Evolutionary conservation across 257 asterid genomes (phyloP), one percentile per base, ranked within the genome.

Genomic region (Solanum gracilifrons): DNA sequence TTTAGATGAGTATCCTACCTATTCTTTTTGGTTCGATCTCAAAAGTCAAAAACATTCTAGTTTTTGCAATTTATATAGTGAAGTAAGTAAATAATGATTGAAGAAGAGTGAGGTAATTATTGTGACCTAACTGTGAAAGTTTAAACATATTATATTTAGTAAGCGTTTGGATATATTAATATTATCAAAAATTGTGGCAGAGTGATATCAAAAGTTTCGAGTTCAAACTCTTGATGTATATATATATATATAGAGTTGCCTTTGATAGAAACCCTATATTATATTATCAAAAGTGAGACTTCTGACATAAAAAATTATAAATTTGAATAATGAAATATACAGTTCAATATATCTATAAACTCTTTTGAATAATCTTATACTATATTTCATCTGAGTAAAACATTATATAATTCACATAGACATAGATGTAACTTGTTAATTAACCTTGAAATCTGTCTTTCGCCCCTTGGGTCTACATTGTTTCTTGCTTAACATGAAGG

Each of bases 281-380:
- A n/a, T 12, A 11, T 0, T 3, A 18, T 13, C 32, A 0, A 64
- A n/a, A 25, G 18, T 31, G 7, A 0, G 0, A 71, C 3, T 16
- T 6, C 0, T 5, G 2, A 15, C 3, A 2, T 4, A 9, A 16
- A 51, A 18, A 51, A 18, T 18, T 18, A 18, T 51, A 18, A 51
- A 10, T 51, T 51, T 18, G 62, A 51, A 51, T 51, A 6, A 51
- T 1, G 4, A 51, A 51, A 1, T 16, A 51, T 51, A 51, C 13
- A 46, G 20, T 13, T 46, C 58, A 13, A 46, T 46, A 48, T 15
- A 27, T 66, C 13, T 66, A 66, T 25, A 13, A 66, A 27, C 20
- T 64, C 35, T 12, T 66, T 27, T 5, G 35, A 5, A 12, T 27
- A 25, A 18, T 27, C 21, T 68, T 27, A 68, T 27, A 7, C 39